Conservation (phyloP, 2,329 filamentous ascomycete genomes). For the Xylaria sp. region DNA sequence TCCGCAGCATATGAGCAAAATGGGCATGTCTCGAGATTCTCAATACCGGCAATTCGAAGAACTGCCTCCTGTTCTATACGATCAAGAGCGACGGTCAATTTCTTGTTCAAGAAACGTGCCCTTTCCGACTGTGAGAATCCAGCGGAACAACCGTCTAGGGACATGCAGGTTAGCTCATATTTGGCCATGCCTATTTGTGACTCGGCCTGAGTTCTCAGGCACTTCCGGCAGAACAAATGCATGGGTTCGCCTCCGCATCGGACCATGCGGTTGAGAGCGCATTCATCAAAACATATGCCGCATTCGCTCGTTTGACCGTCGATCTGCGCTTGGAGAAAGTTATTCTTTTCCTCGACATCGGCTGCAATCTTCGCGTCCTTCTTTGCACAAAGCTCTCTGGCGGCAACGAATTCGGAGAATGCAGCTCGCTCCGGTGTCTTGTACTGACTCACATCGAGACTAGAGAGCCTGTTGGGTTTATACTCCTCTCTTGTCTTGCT, state of each 20-base stretch:
- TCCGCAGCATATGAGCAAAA: slow-evolving; percentile 86
- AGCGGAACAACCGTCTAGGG: slow-evolving; percentile 71
- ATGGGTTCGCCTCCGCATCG: slow-evolving; percentile 68
- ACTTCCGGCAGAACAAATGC: slow-evolving; percentile 78
- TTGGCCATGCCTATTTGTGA: slow-evolving; percentile 75
- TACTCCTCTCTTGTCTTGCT: slow-evolving; percentile 41
- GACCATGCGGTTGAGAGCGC: slow-evolving; percentile 73
- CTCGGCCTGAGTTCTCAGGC: slow-evolving; percentile 73
- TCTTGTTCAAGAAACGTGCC: slow-evolving; percentile 66
- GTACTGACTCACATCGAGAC: slow-evolving; percentile 39
- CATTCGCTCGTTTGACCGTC: slow-evolving; percentile 72
- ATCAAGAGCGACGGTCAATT: slow-evolving; percentile 71
- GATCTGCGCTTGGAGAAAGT: slow-evolving; percentile 55
- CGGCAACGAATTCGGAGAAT: slow-evolving; percentile 55
- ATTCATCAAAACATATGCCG: slow-evolving; percentile 77
- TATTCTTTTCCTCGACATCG: slow-evolving; percentile 50
- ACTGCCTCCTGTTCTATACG: slow-evolving; percentile 76
- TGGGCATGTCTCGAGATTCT: slow-evolving; percentile 79
- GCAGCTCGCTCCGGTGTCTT: slow-evolving; percentile 46
- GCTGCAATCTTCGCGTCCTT: slow-evolving; percentile 45
- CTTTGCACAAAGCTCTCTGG: slow-evolving; percentile 47
- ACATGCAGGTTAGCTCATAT: slow-evolving; percentile 77
- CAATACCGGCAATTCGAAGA: slow-evolving; percentile 75
- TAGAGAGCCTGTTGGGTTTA: slow-evolving; percentile 31
- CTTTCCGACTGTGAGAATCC: slow-evolving; percentile 69